These are phyloP conservation scores for Scheffersomyces insectosa DNA, from an alignment of 1,139 yeast genomes.

Conservation along the genomic window DNA sequence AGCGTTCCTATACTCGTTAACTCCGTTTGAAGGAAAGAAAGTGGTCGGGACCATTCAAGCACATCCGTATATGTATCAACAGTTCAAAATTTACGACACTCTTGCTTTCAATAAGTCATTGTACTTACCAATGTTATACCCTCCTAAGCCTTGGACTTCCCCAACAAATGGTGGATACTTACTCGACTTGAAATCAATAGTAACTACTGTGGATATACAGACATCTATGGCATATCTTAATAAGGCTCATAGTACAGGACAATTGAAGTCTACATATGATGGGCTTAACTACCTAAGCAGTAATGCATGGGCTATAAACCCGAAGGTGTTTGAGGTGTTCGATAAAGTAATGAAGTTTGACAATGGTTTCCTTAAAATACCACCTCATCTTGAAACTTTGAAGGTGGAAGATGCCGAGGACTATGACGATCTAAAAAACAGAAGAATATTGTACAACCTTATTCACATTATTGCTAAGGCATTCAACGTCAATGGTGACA, in stretches of 20 bases:
- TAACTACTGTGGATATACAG: constrained; percentile 20
- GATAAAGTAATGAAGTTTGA: constrained; percentile 20
- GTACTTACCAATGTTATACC: constrained; percentile 40
- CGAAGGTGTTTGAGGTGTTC: constrained; percentile 23
- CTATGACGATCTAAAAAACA: constrained; percentile 17
- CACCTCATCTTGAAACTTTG: constrained; percentile 16
- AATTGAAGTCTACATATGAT: constrained; percentile 31
- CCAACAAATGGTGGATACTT: constrained; percentile 41
- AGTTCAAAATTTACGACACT: constrained; percentile 15
- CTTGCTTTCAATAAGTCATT: constrained; percentile 16
- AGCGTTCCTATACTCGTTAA: constrained; percentile 1
- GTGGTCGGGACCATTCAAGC: constrained; percentile 21
- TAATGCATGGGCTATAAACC: constrained; percentile 40
- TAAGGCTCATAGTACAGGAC: constrained; percentile 33
- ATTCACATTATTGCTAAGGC: constrained; percentile 26
- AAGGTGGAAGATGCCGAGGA: constrained; percentile 6
- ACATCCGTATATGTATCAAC: constrained; percentile 26
- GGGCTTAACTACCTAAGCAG: constrained; percentile 32
- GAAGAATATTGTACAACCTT: constrained; percentile 23
- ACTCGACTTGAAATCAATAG: constrained; percentile 24
- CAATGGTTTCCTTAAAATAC: constrained; percentile 32
- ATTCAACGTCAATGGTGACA: constrained; percentile 34
- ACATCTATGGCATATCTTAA: constrained; percentile 22
- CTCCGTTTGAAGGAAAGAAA: constrained; percentile 3
- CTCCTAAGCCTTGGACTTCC: constrained; percentile 39